These are phyloP conservation scores for Plasmopara halstedii DNA, from an alignment of 352 stramenopile species.

Conservation along the genomic window DNA sequence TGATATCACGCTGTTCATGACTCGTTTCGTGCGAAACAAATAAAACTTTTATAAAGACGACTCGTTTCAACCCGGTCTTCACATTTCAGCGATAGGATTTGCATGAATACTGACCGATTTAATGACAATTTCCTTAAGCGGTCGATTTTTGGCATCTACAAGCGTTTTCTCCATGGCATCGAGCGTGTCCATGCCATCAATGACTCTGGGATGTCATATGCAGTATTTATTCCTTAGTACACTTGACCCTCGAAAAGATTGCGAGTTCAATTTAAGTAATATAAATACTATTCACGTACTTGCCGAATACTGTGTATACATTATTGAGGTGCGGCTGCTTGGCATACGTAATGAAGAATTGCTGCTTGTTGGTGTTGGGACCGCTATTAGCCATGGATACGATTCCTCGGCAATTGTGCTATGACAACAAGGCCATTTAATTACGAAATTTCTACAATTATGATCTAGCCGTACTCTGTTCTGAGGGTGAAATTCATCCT, in stretches of 20 bases:
- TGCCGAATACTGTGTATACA: conserved; percentile 96
- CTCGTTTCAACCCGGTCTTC: neutral
- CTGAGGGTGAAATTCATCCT: conserved; percentile 89
- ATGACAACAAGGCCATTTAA: conserved; percentile 3
- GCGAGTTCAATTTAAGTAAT: neutral
- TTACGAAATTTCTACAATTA: too few species aligned
- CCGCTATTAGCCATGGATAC: conserved; percentile 91
- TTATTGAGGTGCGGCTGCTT: conserved; percentile 97
- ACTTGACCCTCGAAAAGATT: neutral
- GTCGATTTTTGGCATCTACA: conserved; percentile 87
- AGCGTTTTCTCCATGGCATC: conserved; percentile 95
- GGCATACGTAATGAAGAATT: conserved; percentile 98
- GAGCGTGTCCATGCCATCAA: conserved; percentile 96
- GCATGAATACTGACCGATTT: conserved; percentile 88
- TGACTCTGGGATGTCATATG: conserved; percentile 42
- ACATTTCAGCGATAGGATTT: conserved; percentile 86
- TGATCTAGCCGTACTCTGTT: conserved; percentile 42
- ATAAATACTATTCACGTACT: conserved; percentile 40
- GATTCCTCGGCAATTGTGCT: conserved; percentile 86
- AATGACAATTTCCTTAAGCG: conserved; percentile 85
- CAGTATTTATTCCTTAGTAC: conserved; percentile 18
- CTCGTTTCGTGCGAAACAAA: conserved; percentile 31
- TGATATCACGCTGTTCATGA: conserved; percentile 70
- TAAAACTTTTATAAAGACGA: neutral
- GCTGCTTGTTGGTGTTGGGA: conserved; percentile 89